Base-by-base conservation (phyloP, 257 asterid species). In the Solanum sejunctum region DNA sequence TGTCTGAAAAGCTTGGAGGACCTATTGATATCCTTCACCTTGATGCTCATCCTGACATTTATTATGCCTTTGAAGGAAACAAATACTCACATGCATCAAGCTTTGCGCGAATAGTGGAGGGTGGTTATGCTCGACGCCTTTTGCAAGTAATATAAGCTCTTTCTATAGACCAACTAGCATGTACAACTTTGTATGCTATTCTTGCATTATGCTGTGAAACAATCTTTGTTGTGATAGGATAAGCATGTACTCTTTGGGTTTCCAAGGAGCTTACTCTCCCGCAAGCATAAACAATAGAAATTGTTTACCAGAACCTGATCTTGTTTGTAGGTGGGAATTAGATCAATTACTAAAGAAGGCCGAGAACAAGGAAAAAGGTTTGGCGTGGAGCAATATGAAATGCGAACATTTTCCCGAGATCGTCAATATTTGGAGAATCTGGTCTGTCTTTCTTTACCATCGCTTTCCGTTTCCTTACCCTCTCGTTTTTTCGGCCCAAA, bases 21-120 rank as follows among this genome's bases (percentile, higher is more conserved):
- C 97, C 97, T 26, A 92, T 97, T 18, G 99, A 97, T 90, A 89
- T 97, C 87, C 99, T 97, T 91, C 99, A 97, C 89, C 92, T 97
- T 39, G 99, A 97, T 90, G 99, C 99, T 55, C 99, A 97, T 89
- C 99, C 99, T 63, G 98, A 97, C 88, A 97, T 95, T 84, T 97
- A 97, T 88, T 86, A 95, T 91, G 84, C 93, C 70, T 97, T 95
- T 84, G 99, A 97, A 90, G 99, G 98, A 80, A 97, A 97, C 90
- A 92, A 88, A 85, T 97, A 97, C 87, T 97, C 99, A 49, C 99
- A 97, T 87, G 99, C 99, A 41, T 97, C 99, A 77, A 87, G 98
- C 80, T 95, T 97, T 89, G 99, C 99, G 17, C 91, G 99, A 83
- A 95, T 97, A 70, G 95, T 95, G 99, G 99, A 97, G 89, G 98